Evolutionary conservation across 1,139 yeast genomes (phyloP).

Genomic region (Diutina neorugosa): DNA sequence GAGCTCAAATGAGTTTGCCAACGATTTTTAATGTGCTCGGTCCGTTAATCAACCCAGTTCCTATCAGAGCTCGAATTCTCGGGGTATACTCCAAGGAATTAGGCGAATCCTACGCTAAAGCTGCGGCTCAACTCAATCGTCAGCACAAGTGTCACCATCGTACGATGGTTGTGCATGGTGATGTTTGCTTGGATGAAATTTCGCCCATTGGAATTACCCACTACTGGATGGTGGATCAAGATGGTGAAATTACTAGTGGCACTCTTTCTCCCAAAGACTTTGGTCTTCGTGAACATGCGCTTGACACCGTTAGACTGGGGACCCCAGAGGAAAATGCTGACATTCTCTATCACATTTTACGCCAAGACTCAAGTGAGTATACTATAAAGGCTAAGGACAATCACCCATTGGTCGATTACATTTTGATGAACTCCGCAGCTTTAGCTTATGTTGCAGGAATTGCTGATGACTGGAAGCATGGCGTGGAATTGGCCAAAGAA

Average conservation of each 20-base stretch:
- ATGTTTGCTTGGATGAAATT: slow-evolving; percentile 82
- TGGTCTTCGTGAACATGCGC: slow-evolving; percentile 63
- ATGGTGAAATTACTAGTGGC: slow-evolving; percentile 24
- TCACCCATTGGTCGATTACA: slow-evolving; percentile 74
- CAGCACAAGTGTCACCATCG: slow-evolving; percentile 34
- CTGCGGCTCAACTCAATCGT: slow-evolving; percentile 45
- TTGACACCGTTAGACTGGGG: slow-evolving; percentile 63
- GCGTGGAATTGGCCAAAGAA: slow-evolving; percentile 61
- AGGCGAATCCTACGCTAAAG: slow-evolving; percentile 77
- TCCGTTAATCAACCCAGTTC: slow-evolving; percentile 86
- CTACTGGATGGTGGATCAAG: slow-evolving; percentile 58
- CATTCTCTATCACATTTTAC: slow-evolving; percentile 42
- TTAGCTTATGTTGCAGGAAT: slow-evolving; percentile 68
- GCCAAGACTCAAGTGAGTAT: slow-evolving; percentile 37
- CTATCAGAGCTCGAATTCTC: slow-evolving; percentile 66
- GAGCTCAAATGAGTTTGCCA: slow-evolving; percentile 75
- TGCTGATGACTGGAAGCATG: slow-evolving; percentile 59
- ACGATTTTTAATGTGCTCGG: slow-evolving; percentile 90
- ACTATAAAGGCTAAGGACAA: slow-evolving; percentile 17
- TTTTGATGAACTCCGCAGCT: slow-evolving; percentile 77
- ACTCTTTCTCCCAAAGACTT: slow-evolving; percentile 56
- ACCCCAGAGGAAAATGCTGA: slow-evolving; percentile 80
- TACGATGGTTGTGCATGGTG: slow-evolving; percentile 88
- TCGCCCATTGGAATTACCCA: slow-evolving; percentile 77
- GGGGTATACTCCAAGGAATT: slow-evolving; percentile 77